Base-by-base conservation (phyloP, 805 yeast species). In the Kuraishia ogatae region DNA sequence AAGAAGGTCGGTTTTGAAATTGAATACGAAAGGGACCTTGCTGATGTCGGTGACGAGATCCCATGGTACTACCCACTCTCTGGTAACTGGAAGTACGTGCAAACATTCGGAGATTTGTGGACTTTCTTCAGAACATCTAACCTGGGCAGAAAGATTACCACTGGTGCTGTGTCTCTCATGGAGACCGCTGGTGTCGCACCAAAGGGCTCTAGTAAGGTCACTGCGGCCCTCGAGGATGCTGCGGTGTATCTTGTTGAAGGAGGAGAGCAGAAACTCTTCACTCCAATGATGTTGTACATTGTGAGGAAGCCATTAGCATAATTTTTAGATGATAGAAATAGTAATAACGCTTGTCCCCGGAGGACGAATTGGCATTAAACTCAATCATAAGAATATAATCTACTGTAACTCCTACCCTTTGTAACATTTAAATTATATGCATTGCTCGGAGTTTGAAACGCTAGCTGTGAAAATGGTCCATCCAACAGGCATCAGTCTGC, bases 11-110 rank as follows among this genome's bases (percentile, higher is more conserved):
- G 99, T 15, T 94, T 94, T 70, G 86, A 89, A 64, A 75, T 94
- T 61, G 80, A 81, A 65, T 81, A 81, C 67, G 83, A 83, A 71
- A 76, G 78, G 63, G 99, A 94, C 70, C 78, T 94, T 67, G 97
- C 98, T 55, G 89, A 85, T 60, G 71, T 75, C 50, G 82, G 80
- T 58, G 97, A 89, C 68, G 88, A 80, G 53, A 80, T 94, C 60
- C 99, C 99, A 63, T 94, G 99, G 99, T 94, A 88, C 77, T 91
- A 91, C 71, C 99, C 99, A 64, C 80, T 94, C 67, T 80, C 94
- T 59, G 99, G 99, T 67, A 96, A 93, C 63, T 85, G 91, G 89
- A 87, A 82, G 73, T 86, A 89, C 73, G 81, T 89, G 55, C 97
- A 92, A 76, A 76, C 84, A 53, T 55, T 89, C 19, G 77, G 83